Evolutionary conservation across 106 monocot genomes (phyloP).

Genomic region (Gastrodia elata): DNA sequence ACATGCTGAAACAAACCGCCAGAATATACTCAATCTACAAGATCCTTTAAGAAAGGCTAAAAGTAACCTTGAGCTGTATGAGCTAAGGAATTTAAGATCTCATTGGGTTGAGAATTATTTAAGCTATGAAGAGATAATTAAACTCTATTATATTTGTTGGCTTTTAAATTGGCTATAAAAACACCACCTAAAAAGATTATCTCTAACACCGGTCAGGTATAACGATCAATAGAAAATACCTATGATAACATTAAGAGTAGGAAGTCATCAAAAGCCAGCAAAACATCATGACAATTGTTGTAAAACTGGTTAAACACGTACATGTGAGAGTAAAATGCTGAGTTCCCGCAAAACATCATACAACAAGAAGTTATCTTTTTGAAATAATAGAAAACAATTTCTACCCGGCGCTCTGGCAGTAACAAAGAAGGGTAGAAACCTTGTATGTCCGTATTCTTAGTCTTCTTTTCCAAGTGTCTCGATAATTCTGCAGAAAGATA

Average conservation of each 20-base stretch:
- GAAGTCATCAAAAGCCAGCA: neutral
- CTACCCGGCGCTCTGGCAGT: neutral
- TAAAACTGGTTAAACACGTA: neutral
- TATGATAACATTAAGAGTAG: neutral
- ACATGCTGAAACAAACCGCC: no score
- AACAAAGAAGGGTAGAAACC: slow-evolving; percentile 23
- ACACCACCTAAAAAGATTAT: no score
- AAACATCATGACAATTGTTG: neutral
- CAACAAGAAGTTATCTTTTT: neutral
- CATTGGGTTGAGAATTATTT: no score
- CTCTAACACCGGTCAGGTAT: no score
- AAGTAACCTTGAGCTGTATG: no score
- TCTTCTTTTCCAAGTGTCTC: slow-evolving; percentile 87
- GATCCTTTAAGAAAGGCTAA: no score
- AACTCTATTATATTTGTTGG: no score
- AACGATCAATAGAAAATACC: no score
- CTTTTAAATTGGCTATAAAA: no score
- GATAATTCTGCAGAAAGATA: slow-evolving; percentile 70
- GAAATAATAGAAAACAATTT: neutral
- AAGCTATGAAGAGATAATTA: no score
- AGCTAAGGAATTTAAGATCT: no score
- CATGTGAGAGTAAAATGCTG: neutral
- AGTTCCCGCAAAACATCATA: neutral
- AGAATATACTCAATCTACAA: no score
- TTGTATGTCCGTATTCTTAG: slow-evolving; percentile 92